Conservation (phyloP, 1,284 basidiomycete species). For the Somion occarium region DNA sequence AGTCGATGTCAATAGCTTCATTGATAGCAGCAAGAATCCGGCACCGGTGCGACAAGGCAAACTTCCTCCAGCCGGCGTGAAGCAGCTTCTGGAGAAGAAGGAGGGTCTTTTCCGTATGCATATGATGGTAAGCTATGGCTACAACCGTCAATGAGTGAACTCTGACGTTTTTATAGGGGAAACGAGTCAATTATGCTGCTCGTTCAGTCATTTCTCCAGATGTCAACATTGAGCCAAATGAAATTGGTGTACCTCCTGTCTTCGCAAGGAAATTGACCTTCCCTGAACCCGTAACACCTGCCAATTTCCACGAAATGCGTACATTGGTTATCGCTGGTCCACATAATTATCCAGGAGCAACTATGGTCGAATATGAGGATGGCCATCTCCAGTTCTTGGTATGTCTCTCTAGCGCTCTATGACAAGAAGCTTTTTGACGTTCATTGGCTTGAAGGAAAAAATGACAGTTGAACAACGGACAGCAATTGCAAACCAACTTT, state of each 20-base stretch:
- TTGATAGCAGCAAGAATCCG: constrained; percentile 97
- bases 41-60: constrained; percentile 82
- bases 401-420: too few species aligned
- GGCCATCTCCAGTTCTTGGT: constrained; percentile 83
- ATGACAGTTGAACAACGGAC: constrained; percentile 85
- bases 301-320: constrained; percentile 88
- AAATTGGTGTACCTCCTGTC: constrained; percentile 97
- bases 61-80: constrained; percentile 91
- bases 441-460: constrained; percentile 45
- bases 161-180: constrained; percentile 60
- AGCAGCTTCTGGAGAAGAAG: constrained; percentile 98
- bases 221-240: constrained; percentile 98
- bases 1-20: constrained; percentile 94
- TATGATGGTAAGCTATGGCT: constrained; percentile 81
- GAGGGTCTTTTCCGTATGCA: constrained; percentile 98
- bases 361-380: constrained; percentile 94
- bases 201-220: constrained; percentile 99
- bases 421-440: too few species aligned
- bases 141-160: constrained; percentile 2
- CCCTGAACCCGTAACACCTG: constrained; percentile 93
- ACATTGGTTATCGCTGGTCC: constrained; percentile 93
- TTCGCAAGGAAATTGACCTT: constrained; percentile 98
- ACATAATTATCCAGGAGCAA: constrained; percentile 88
- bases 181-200: constrained; percentile 99
- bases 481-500: constrained; percentile 94